A percentile compares a stretch with the other conserved stretches of the same genome.
Conservation (phyloP, 2,329 filamentous ascomycete species). For the Ophiostoma populinum region DNA sequence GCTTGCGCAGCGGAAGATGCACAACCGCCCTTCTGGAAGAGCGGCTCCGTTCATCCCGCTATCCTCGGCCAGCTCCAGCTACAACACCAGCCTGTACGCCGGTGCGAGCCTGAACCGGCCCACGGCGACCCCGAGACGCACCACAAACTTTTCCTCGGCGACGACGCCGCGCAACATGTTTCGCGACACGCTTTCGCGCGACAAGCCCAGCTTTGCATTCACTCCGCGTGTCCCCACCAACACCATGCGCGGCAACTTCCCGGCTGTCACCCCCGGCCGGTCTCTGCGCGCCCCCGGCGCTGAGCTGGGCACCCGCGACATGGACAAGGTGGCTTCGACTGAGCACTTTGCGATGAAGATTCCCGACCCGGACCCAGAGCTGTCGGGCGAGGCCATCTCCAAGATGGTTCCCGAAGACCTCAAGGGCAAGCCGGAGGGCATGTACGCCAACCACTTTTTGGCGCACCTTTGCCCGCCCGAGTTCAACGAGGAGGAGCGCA, state of each 20-base stretch:
- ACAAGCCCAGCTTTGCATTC: slow-evolving; percentile 20
- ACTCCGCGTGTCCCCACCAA: slow-evolving; percentile 27
- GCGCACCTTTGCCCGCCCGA: slow-evolving; percentile 37
- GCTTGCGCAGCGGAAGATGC: slow-evolving; percentile 19
- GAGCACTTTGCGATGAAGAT: slow-evolving; percentile 43
- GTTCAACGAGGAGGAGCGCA: slow-evolving; percentile 40
- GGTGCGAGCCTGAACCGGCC: slow-evolving; percentile 2
- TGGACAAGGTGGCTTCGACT: slow-evolving; percentile 30
- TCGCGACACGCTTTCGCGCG: slow-evolving; percentile 16
- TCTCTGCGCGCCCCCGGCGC: slow-evolving; percentile 27
- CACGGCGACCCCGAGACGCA: slow-evolving; percentile 12
- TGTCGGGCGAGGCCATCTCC: slow-evolving; percentile 36
- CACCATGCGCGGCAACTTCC: slow-evolving; percentile 31
- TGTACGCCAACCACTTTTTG: slow-evolving; percentile 43
- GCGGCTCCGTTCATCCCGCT: slow-evolving; percentile 7
- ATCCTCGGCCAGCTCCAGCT: not conserved
- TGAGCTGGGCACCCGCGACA: slow-evolving; percentile 29
- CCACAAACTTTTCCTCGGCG: slow-evolving; percentile 16
- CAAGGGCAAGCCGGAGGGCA: slow-evolving; percentile 29
- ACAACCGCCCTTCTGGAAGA: slow-evolving; percentile 18
- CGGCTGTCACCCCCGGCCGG: slow-evolving; percentile 26
- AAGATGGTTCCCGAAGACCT: slow-evolving; percentile 36
- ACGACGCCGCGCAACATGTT: slow-evolving; percentile 19
- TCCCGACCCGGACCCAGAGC: slow-evolving; percentile 34
- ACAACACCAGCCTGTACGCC: slow-evolving; percentile 1